phyloP scores from a whole-genome alignment of 2,329 filamentous ascomycete species.

The Aspergillus sp. region DNA sequence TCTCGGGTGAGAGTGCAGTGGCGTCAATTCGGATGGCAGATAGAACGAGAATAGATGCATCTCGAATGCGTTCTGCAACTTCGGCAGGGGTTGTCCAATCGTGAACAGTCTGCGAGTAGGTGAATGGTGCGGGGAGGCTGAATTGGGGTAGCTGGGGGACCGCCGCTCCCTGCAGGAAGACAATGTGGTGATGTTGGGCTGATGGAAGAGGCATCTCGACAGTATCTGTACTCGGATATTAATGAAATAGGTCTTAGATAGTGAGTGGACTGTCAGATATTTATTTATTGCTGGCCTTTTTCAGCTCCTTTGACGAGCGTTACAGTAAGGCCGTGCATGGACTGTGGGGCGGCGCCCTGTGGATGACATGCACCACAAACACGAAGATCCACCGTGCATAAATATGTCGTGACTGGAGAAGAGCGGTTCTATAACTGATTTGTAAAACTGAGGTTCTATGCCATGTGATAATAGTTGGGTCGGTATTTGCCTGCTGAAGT shows the following conservation, averaged over 20 bases:
- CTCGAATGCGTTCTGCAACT: conserved; percentile 43
- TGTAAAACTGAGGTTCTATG: too few species aligned
- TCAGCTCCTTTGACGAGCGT: not conserved
- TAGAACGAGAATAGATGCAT: conserved; percentile 49
- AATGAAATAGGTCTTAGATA: too few species aligned
- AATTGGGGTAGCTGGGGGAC: conserved; percentile 37
- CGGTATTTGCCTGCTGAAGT: too few species aligned
- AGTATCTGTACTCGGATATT: not conserved
- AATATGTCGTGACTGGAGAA: too few species aligned
- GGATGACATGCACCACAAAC: not conserved
- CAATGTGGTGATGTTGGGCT: conserved; percentile 40
- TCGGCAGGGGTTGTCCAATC: conserved; percentile 33
- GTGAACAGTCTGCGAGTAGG: conserved; percentile 32
- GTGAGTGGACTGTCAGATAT: not conserved
- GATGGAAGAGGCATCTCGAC: conserved; percentile 6
- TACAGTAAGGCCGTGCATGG: not conserved
- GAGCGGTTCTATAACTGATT: too few species aligned
- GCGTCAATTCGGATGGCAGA: conserved; percentile 33
- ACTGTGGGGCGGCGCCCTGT: conserved; percentile 5
- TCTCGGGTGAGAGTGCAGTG: conserved; percentile 41
- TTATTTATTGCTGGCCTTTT: not conserved
- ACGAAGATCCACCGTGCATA: too few species aligned
- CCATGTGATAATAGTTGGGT: too few species aligned
- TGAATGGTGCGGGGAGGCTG: conserved; percentile 45
- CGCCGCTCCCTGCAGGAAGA: conserved; percentile 49